Conservation (phyloP, 2,329 filamentous ascomycete species). For the Ceratocystis lukuohia region DNA sequence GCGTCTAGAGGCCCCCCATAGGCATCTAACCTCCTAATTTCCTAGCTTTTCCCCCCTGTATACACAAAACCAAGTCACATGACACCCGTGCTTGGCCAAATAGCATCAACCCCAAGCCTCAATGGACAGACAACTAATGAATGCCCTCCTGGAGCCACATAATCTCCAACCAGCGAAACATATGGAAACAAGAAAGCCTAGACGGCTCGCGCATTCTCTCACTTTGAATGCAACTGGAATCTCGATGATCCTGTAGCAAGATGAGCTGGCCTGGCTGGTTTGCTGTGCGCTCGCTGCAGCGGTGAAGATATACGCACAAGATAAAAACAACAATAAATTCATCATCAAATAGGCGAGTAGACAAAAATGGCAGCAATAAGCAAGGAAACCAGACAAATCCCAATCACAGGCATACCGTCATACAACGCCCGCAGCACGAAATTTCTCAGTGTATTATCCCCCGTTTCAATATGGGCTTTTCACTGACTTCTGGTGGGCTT, state of each 20-base stretch:
- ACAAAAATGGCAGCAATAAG: not conserved
- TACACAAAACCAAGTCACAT: not conserved
- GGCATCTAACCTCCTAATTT: not conserved
- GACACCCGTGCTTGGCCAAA: not conserved
- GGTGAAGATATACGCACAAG: not conserved
- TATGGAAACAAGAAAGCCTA: too few relatives aligned
- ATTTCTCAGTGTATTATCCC: not conserved
- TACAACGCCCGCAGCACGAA: slow-evolving; percentile 4
- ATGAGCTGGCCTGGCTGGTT: not conserved
- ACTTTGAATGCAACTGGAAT: not conserved
- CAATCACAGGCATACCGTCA: not conserved
- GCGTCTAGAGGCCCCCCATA: not conserved
- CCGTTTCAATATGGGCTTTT: too few relatives aligned
- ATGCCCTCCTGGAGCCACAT: too few relatives aligned
- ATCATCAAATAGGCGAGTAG: not conserved
- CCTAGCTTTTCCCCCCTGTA: not conserved
- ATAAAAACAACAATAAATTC: not conserved
- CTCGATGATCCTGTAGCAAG: not conserved
- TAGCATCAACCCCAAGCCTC: not conserved
- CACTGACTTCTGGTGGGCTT: too few relatives aligned
- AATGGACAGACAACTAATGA: not conserved
- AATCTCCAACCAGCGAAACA: too few relatives aligned
- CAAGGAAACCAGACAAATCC: not conserved
- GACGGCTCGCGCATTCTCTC: not conserved
- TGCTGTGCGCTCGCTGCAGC: not conserved